Evolutionary conservation across 257 asterid species (phyloP), one percentile per base, ranked within the genome.

Genomic region (Nicotiana tomentosiformis): DNA sequence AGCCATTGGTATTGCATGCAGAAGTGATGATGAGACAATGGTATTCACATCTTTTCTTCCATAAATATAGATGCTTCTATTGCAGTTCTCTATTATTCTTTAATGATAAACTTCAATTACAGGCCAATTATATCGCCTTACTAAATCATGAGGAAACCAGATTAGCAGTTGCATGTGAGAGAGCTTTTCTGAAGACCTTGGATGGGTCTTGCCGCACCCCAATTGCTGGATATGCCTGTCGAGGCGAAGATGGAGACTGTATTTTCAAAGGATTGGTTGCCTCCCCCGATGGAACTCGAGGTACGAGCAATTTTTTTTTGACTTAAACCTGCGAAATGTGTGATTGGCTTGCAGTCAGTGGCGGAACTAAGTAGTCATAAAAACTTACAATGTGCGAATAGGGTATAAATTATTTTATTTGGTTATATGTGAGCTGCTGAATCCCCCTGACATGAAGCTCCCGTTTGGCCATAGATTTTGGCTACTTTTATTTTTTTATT

Each of bases 131-230:
- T 90, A 84, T 95, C 39, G 93, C 99, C 30, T 90, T 91, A 15
- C 86, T 95, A 85, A 95, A 95, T 86, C 98, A 94, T 14, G 99
- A 95, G 88, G 97, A 95, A 39, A 95, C 99, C 20, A 91, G 99
- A 89, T 86, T 93, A 84, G 99, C 99, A 18, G 87, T 95, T 76
- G 83, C 90, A 4, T 93, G 98, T 66, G 98, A 95, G 91, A 93
- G 99, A 86, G 97, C 97, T 32, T 95, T 95, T 87, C 89, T 95
- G 1, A 90, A 85, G 87, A 89, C 92, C 83, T 83, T 95, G 69
- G 99, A 95, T 66, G 99, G 99, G 56, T 95, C 99, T 35, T 95
- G 99, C 66, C 97, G 98, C 65, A 95, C 98, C 33, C 99, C 99
- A 51, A 93, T 93, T 69, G 98, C 99, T 81, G 99, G 99, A 82